Base-by-base conservation (phyloP, 179 eudicot genomes). In the Silene coronaria region DNA sequence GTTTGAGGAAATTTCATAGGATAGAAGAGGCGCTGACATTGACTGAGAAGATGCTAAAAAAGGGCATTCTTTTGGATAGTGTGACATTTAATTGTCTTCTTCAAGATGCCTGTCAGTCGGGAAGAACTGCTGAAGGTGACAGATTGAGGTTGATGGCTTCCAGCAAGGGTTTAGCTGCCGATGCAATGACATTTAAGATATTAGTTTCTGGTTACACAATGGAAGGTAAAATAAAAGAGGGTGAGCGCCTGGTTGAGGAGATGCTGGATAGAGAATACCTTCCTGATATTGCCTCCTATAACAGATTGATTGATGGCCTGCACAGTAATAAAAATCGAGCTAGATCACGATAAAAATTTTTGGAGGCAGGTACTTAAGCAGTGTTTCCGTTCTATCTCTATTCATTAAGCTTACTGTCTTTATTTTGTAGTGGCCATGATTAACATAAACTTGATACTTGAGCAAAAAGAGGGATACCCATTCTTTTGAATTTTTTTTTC, bases 1-100 rank as follows among this genome's bases (percentile, higher is more conserved):
- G 97, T 76, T 85, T 90, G 60, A 81, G 96, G 64, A 82, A 80
- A 77, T 70, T 45, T 42, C 80, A 86, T 32, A 73, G 79, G 66
- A 61, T 79, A 30, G 88, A 87, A 28, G 91, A 84, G 57, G 91
- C 93, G 16, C 72, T 79, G 77, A 53, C 21, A 24, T 76, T 92
- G 26, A 77, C 89, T 79, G 80, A 83, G 48, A 87, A 79, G 78
- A 92, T 95, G 96, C 80, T 92, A 5, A 84, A 82, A 60, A 85
- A 82, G 70, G 85, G 84, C 28, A 83, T 90, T 63, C 36, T 83
- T 19, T 91, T 88, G 12, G 97, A 95, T 84, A 86, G 84, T 63
- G 95, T 95, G 85, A 95, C 97, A 13, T 95, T 87, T 76, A 89
- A 86, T 72, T 90, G 96, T 84, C 84, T 92, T 65, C 86, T 95